These are phyloP conservation scores for Pythium myriotylum DNA, from an alignment of 352 stramenopile genomes.

Conservation along the genomic window DNA sequence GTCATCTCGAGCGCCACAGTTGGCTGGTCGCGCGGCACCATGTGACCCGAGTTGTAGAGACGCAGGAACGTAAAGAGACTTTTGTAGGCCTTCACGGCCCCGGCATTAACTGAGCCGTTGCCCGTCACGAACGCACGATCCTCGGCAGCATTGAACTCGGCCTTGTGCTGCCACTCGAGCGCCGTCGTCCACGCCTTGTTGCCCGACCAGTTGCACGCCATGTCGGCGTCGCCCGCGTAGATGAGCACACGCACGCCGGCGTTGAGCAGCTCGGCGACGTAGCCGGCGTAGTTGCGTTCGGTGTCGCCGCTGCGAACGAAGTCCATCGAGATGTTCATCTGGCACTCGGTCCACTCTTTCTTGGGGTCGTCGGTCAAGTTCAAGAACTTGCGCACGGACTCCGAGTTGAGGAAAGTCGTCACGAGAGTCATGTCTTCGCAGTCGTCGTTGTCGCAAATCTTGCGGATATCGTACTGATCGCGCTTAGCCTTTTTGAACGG, in stretches of 20 bases:
- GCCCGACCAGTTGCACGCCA: constrained; percentile 95
- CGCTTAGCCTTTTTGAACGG: constrained; percentile 51
- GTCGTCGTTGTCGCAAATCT: constrained; percentile 38
- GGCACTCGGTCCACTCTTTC: constrained; percentile 17
- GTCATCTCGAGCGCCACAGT: constrained; percentile 51
- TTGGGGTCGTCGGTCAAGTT: constrained; percentile 2
- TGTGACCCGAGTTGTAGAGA: constrained; percentile 56
- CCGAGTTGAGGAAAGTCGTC: constrained; percentile 26
- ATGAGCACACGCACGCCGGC: constrained; percentile 71
- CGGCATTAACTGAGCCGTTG: constrained; percentile 18
- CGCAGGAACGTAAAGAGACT: constrained; percentile 42
- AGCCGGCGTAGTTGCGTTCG: constrained; percentile 84
- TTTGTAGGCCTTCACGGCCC: constrained; percentile 3
- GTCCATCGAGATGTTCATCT: constrained; percentile 70
- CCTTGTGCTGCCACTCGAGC: constrained; percentile 85
- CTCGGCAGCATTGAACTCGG: constrained; percentile 64
- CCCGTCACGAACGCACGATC: constrained; percentile 16
- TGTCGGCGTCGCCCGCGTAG: constrained; percentile 94
- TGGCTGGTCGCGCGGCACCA: constrained; percentile 56
- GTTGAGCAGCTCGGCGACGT: constrained; percentile 77
- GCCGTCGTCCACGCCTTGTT: constrained; percentile 89
- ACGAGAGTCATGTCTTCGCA: constrained; percentile 50
- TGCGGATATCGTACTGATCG: constrained; percentile 82
- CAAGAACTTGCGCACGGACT: constrained; percentile 6
- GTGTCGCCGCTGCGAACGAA: constrained; percentile 78